Evolutionary conservation across 306 rosid species (phyloP), one percentile per base, ranked within the genome.

Genomic region (Sechiopsis laciniata): DNA sequence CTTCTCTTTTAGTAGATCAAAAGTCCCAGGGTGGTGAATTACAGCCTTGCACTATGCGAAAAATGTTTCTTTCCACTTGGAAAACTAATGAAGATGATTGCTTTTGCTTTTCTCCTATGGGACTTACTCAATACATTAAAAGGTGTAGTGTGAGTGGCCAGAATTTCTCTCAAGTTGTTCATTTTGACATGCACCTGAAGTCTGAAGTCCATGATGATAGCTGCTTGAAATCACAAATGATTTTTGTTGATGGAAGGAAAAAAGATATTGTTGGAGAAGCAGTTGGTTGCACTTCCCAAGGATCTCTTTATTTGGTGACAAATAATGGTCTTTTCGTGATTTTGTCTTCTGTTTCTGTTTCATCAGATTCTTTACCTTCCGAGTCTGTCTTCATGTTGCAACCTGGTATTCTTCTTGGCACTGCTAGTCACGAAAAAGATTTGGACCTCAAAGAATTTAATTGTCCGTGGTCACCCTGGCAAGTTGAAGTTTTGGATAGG

Each of bases 401-500:
- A 71, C 81, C 87, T 77, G 83, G 77, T 59, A 77, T 60, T 55
- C 75, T 75, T 71, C 63, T 78, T 62, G 80, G 86, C 74, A 73
- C 64, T 74, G 81, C 79, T 68, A 71, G 73, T 82, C 80, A 75
- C 80, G 83, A 60, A 21, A 84, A 82, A 45, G 87, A 55, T 65
- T 74, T 84, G 83, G 87, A 83, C 76, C 77, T 80, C 62, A 79
- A 83, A 74, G 83, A 78, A 75, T 83, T 78, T 57, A 73, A 74
- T 61, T 74, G 71, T 73, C 82, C 80, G 10, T 87, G 80, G 82
- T 74, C 87, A 65, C 87, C 91, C 56, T 88, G 94, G 94, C 88
- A 84, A 78, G 70, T 81, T 78, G 98, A 93, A 85, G 81, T 90
- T 79, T 82, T 90, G 85, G 98, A 93, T 78, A 88, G 91, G 84